Conservation (phyloP, 345 rosid species). For the sweet orange (Citrus sinensis) region DNA sequence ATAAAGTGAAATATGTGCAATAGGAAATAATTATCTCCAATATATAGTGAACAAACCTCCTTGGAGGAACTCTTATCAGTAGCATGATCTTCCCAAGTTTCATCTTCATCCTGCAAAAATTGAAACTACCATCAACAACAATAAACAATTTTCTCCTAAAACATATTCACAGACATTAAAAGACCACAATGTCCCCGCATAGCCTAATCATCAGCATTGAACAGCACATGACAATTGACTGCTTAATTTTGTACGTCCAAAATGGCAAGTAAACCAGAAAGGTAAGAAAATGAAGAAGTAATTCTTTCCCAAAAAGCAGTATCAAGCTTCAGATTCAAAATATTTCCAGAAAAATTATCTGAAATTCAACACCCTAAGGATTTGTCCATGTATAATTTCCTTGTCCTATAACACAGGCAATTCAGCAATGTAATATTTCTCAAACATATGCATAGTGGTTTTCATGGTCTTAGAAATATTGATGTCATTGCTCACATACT, state of each 20-base stretch:
- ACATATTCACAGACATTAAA: not conserved
- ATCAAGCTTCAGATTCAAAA: not conserved
- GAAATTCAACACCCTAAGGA: not conserved
- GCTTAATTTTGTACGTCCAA: not conserved
- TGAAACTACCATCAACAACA: not conserved
- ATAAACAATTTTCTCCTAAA: not conserved
- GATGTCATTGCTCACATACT: not conserved
- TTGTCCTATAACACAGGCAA: not conserved
- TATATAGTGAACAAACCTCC: slow-evolving; percentile 40
- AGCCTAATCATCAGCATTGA: not conserved
- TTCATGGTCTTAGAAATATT: not conserved
- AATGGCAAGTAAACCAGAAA: not conserved
- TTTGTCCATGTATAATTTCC: not conserved
- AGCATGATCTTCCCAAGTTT: slow-evolving; percentile 69
- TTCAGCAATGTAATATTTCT: not conserved
- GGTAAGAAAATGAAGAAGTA: not conserved
- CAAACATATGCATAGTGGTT: not conserved
- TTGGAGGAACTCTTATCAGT: slow-evolving; percentile 28
- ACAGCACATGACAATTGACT: not conserved
- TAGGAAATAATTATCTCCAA: not conserved
- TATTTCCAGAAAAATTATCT: not conserved
- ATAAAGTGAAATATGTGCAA: not conserved
- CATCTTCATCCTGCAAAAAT: slow-evolving; percentile 52
- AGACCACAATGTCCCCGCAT: not conserved
- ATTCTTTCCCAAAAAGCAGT: not conserved